Evolutionary conservation across 129 eudicot species (phyloP).

Genomic region (Dittrichia graveolens): DNA sequence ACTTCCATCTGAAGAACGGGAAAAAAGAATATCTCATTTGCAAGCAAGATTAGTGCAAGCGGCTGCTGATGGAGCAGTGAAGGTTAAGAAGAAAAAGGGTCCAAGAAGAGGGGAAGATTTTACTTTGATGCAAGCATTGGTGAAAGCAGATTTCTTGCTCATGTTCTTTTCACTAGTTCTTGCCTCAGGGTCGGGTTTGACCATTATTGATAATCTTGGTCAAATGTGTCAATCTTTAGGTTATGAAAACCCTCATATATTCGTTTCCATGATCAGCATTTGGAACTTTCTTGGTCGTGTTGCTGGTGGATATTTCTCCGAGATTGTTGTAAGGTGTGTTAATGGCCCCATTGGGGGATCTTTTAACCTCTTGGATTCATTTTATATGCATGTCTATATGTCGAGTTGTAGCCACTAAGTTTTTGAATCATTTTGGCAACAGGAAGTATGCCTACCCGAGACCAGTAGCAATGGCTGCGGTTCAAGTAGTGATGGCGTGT

Average conservation of each 20-base stretch:
- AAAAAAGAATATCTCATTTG: slow-evolving; percentile 57
- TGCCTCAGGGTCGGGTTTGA: slow-evolving; percentile 80
- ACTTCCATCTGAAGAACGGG: slow-evolving; percentile 47
- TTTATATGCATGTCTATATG: background rate
- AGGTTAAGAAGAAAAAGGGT: slow-evolving; percentile 59
- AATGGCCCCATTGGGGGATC: background rate
- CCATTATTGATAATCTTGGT: slow-evolving; percentile 71
- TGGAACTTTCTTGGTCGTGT: slow-evolving; percentile 89
- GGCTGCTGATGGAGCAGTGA: slow-evolving; percentile 71
- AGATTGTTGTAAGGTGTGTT: slow-evolving; percentile 55
- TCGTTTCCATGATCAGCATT: slow-evolving; percentile 80
- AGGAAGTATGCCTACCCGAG: slow-evolving; percentile 77
- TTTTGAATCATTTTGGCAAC: slow-evolving; percentile 18
- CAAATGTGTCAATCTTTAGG: slow-evolving; percentile 76
- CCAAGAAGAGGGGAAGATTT: slow-evolving; percentile 79
- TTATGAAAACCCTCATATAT: slow-evolving; percentile 57
- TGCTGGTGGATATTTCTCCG: slow-evolving; percentile 82
- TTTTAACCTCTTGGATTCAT: background rate
- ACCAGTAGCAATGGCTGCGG: slow-evolving; percentile 80
- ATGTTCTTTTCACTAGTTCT: slow-evolving; percentile 65
- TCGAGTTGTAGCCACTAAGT: background rate
- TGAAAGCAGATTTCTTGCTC: slow-evolving; percentile 75
- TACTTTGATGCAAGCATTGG: slow-evolving; percentile 64
- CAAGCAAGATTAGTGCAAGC: slow-evolving; percentile 61
- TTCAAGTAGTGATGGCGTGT: slow-evolving; percentile 62